These are phyloP conservation scores for Botrytis medusae DNA, from an alignment of 2,329 filamentous ascomycete genomes.

Conservation along the genomic window DNA sequence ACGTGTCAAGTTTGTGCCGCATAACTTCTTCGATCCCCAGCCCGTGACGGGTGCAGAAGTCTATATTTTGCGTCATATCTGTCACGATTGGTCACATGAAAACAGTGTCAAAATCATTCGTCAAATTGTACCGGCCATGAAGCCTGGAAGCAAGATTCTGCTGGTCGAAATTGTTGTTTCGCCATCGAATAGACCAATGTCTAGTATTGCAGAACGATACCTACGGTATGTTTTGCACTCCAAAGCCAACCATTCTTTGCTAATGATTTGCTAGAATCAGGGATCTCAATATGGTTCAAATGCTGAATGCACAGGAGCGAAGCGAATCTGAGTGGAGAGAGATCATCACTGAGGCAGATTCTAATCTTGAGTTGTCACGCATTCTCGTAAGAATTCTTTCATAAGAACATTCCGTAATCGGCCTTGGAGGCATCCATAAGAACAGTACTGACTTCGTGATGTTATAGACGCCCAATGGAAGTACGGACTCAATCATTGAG, in stretches of 20 bases:
- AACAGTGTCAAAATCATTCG: conserved; percentile 23
- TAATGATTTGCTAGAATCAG: not conserved
- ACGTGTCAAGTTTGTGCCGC: not conserved
- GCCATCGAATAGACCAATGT: not conserved
- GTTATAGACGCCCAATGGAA: not conserved
- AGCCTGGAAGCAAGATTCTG: conserved; percentile 19
- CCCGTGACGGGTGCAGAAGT: conserved; percentile 41
- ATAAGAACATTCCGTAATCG: not conserved
- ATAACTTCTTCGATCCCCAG: conserved; percentile 32
- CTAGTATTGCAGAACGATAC: conserved; percentile 7
- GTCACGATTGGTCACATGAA: conserved; percentile 38
- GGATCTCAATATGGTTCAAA: conserved; percentile 19
- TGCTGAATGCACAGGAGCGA: conserved; percentile 16
- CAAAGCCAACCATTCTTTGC: not conserved
- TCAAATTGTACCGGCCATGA: conserved; percentile 35
- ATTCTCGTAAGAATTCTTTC: not conserved
- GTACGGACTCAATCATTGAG: conserved; percentile 18
- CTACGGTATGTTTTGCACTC: not conserved
- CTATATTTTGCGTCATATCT: conserved; percentile 35
- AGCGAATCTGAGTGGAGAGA: conserved; percentile 13
- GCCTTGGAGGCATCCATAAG: not conserved
- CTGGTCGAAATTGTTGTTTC: conserved; percentile 18
- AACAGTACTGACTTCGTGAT: not conserved
- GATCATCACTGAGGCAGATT: not conserved
- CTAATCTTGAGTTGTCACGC: not conserved